A percentile compares a stretch with the other conserved stretches of the same genome.
Evolutionary conservation across 106 monocot species (phyloP).

Genomic region (Hemerocallis citrina): DNA sequence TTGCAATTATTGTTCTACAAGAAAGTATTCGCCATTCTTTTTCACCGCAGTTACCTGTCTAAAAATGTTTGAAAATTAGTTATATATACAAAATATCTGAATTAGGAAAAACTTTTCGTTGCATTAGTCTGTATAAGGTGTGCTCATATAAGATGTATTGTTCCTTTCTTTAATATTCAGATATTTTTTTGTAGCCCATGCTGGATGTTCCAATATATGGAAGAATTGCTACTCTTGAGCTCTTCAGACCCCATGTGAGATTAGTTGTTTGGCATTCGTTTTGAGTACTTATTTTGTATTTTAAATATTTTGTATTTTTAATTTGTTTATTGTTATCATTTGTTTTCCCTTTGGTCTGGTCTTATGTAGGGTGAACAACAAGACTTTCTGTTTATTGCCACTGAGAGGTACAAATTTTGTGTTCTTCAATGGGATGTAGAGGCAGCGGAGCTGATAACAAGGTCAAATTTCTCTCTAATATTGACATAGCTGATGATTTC

Average conservation of each 20-base stretch:
- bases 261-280: background rate
- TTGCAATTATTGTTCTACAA: no score
- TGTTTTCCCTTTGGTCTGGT: background rate
- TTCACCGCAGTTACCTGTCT: no score
- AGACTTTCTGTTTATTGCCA: constrained; percentile 98
- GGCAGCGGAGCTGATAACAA: constrained; percentile 89
- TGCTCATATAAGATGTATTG: no score
- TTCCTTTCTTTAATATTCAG: no score
- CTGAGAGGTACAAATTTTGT: constrained; percentile 96
- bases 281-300: background rate
- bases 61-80: no score
- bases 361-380: constrained; percentile 77
- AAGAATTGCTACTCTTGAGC: constrained; percentile 96
- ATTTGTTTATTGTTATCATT: background rate
- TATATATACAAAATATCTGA: no score
- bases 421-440: constrained; percentile 99
- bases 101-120: no score
- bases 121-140: no score
- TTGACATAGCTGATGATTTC: background rate
- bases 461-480: constrained; percentile 28
- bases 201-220: constrained; percentile 99
- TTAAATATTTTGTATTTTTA: background rate
- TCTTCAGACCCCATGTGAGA: constrained; percentile 92
- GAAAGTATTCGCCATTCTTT: no score
- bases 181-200: constrained; percentile 91